These are phyloP conservation scores for Hypoxylon fuscum DNA, from an alignment of 495 filamentous ascomycete species.

Conservation along the genomic window DNA sequence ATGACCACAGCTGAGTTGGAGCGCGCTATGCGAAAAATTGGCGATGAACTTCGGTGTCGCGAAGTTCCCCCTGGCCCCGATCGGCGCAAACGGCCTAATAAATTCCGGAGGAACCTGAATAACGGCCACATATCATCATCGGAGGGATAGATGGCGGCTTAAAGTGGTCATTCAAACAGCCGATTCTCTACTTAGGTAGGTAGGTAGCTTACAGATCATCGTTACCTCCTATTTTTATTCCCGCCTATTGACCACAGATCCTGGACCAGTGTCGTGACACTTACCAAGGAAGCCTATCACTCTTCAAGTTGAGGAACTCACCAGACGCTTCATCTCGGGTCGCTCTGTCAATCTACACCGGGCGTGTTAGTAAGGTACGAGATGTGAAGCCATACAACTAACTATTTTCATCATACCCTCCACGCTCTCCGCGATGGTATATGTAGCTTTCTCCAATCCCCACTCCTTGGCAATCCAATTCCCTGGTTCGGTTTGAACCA, in stretches of 20 bases:
- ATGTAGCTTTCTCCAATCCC: conserved; percentile 15
- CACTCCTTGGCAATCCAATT: conserved; percentile 17
- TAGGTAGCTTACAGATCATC: too few species aligned
- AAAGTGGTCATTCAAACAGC: too few species aligned
- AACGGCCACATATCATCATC: too few species aligned
- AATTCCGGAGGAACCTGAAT: too few species aligned
- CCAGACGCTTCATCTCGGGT: conserved; percentile 10
- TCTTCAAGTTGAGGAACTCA: conserved; percentile 8
- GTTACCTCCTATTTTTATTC: too few species aligned
- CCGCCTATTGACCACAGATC: too few species aligned
- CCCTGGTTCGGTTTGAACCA: conserved; percentile 8
- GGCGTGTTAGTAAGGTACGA: neutral
- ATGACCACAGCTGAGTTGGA: neutral
- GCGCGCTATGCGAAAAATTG: neutral
- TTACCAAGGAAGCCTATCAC: conserved; percentile 9
- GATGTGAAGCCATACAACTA: neutral
- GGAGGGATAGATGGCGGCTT: too few species aligned
- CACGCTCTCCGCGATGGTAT: conserved; percentile 15
- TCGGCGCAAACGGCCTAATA: too few species aligned
- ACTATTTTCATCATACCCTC: conserved; percentile 10
- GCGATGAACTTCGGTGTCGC: neutral
- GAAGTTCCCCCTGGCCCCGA: neutral
- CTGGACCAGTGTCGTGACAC: neutral
- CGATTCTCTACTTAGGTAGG: too few species aligned
- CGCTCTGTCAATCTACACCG: conserved; percentile 6